Evolutionary conservation across 225 moss, liverwort and hornwort species (phyloP), one percentile per base, ranked within the genome.

Genomic region (Marchantia paleacea): DNA sequence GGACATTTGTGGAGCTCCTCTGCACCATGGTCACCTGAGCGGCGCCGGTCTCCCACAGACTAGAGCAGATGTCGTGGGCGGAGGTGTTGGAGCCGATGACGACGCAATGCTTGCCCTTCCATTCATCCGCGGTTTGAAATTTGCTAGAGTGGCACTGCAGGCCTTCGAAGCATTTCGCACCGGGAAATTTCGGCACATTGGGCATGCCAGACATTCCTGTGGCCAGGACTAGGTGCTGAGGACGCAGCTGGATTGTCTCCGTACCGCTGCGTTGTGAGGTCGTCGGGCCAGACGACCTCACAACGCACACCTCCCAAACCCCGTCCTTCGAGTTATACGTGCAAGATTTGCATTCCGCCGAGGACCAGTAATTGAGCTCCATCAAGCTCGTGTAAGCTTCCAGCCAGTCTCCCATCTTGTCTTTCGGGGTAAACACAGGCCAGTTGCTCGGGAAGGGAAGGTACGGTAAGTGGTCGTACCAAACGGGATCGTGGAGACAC

Each of bases 1-100:
- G 7, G 22, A 82, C 69, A 20, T 78, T 68, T 0, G 77, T 82
- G 55, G 76, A 76, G 55, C 82, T 82, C 22, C 77, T 60, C 49
- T 82, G 82, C 82, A 82, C 77, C 82, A 82, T 82, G 18, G 82
- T 82, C 25, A 82, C 82, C 55, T 77, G 69, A 22, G 82, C 82
- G 10, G 81, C 81, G 19, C 82, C 77, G 22, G 14, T 47, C 58
- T 82, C 82, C 77, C 70, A 82, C 14, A 82, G 77, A 57, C 24
- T 66, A 18, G 82, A 10, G 70, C 54, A 52, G 47, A 82, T 82
- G 69, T 82, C 82, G 69, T 82, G 82, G 4, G 82, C 82, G 3
- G 82, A 82, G 16, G 65, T 82, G 58, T 78, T 78, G 55, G 76
- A 78, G 7, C 82, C 82, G 12, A 82, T 82, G 7, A 82, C 76